Evolutionary conservation across 1,284 basidiomycete genomes (phyloP).

Genomic region (Trametes sp.): DNA sequence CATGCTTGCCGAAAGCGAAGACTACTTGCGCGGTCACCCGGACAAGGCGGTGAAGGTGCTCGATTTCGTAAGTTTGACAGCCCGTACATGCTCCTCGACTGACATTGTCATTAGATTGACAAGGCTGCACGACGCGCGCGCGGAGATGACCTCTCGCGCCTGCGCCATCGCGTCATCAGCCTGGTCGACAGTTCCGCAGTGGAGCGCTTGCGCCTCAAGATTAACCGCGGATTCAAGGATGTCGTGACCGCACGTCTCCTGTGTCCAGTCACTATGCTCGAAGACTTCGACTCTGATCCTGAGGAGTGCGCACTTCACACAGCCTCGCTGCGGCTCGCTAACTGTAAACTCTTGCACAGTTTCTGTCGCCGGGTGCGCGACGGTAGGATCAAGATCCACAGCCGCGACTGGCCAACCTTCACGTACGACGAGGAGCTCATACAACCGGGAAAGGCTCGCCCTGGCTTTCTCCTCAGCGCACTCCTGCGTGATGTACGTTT

Average conservation of each 20-base stretch:
- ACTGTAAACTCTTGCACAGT: background rate
- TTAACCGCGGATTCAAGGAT: slow-evolving; percentile 6
- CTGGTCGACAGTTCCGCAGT: background rate
- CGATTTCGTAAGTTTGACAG: background rate
- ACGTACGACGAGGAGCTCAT: background rate
- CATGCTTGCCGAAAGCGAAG: too few relatives aligned
- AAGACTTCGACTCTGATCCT: slow-evolving; percentile 5
- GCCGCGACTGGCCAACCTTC: background rate
- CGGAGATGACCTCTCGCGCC: background rate
- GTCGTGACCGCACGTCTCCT: background rate
- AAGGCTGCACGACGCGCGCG: background rate
- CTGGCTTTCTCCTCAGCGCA: background rate
- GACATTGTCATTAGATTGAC: background rate
- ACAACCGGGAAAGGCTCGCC: background rate
- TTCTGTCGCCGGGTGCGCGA: background rate
- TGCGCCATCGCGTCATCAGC: background rate
- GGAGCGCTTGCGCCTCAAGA: background rate
- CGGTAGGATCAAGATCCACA: background rate
- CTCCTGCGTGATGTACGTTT: background rate
- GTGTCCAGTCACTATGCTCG: slow-evolving; percentile 4
- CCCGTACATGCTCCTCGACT: background rate
- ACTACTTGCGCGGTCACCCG: too few relatives aligned
- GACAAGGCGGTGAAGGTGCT: background rate
- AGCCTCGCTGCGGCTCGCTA: too few relatives aligned
- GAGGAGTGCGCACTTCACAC: background rate